Conservation (phyloP, 1,139 yeast species). For the Taphrina sp. region DNA sequence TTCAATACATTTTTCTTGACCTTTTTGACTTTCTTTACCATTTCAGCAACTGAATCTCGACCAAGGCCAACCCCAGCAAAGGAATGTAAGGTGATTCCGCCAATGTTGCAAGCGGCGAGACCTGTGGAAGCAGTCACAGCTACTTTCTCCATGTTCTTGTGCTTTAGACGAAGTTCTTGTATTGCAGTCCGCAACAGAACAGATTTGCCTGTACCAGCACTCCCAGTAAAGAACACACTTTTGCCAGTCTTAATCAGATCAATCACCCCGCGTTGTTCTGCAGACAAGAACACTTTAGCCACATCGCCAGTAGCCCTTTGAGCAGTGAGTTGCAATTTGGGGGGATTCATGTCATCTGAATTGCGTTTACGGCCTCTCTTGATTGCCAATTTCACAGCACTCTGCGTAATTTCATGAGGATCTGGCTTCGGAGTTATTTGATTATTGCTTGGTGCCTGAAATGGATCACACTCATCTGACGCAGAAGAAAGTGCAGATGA, state of each 20-base stretch:
- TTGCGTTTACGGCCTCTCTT: constrained; percentile 18
- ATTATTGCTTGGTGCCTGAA: not conserved
- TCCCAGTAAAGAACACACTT: constrained; percentile 82
- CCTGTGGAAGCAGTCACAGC: constrained; percentile 94
- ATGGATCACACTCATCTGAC: not conserved
- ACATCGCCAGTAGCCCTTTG: constrained; percentile 18
- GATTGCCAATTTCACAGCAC: constrained; percentile 16
- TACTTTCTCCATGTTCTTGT: constrained; percentile 50
- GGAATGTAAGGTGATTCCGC: constrained; percentile 82
- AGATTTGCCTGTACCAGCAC: constrained; percentile 92
- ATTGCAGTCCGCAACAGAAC: constrained; percentile 71
- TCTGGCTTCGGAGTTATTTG: too few relatives aligned
- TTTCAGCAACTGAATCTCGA: constrained; percentile 47
- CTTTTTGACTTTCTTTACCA: constrained; percentile 56
- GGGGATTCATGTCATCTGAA: not conserved
- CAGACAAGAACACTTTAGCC: constrained; percentile 49
- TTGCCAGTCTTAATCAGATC: constrained; percentile 56
- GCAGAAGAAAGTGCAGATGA: not conserved
- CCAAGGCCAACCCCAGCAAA: constrained; percentile 87
- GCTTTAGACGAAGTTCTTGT: constrained; percentile 53
- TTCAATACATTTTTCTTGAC: constrained; percentile 55
- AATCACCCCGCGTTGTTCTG: constrained; percentile 70
- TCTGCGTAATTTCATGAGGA: constrained; percentile 14
- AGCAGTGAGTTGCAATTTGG: not conserved
- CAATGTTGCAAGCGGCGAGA: constrained; percentile 85